phyloP scores from a whole-genome alignment of 345 rosid genomes.

The Camelina neglecta region DNA sequence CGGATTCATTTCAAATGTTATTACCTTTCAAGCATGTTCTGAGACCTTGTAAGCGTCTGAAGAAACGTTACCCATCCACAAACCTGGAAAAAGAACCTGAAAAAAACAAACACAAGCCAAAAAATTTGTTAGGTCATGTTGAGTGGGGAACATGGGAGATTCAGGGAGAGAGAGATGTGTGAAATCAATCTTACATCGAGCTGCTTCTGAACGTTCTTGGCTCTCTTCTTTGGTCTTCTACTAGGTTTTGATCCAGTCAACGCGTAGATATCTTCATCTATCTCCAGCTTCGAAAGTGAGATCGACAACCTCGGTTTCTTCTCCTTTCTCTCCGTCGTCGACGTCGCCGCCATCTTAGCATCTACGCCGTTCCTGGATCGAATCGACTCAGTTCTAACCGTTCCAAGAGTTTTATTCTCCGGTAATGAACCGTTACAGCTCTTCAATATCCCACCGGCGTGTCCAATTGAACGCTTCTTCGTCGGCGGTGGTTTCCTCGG shows the following conservation, averaged over 20 bases:
- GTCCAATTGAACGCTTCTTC: slow-evolving; percentile 45
- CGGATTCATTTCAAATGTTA: neutral
- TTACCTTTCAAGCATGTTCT: slow-evolving; percentile 54
- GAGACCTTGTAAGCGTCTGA: slow-evolving; percentile 63
- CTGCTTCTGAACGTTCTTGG: slow-evolving; percentile 69
- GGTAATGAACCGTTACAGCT: slow-evolving; percentile 37
- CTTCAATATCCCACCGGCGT: slow-evolving; percentile 42
- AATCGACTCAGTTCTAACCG: slow-evolving; percentile 38
- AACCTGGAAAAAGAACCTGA: slow-evolving; percentile 72
- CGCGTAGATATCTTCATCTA: slow-evolving; percentile 70
- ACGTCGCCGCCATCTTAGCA: slow-evolving; percentile 31
- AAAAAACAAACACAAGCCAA: slow-evolving; percentile 4
- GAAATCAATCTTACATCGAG: slow-evolving; percentile 51
- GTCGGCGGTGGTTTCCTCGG: slow-evolving; percentile 54
- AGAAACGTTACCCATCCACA: slow-evolving; percentile 68
- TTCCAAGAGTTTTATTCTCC: slow-evolving; percentile 45
- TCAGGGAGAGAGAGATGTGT: slow-evolving; percentile 5
- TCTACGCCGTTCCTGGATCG: slow-evolving; percentile 46
- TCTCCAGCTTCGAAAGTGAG: slow-evolving; percentile 65
- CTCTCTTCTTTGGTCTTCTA: slow-evolving; percentile 74
- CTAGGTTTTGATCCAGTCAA: slow-evolving; percentile 77
- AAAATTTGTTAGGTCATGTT: slow-evolving; percentile 6
- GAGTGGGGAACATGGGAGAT: slow-evolving; percentile 10
- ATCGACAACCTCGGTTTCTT: slow-evolving; percentile 61
- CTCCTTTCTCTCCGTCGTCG: slow-evolving; percentile 46